These are phyloP conservation scores for Chaetothyriales sp. DNA, from an alignment of 2,329 filamentous ascomycete species.

Conservation along the genomic window DNA sequence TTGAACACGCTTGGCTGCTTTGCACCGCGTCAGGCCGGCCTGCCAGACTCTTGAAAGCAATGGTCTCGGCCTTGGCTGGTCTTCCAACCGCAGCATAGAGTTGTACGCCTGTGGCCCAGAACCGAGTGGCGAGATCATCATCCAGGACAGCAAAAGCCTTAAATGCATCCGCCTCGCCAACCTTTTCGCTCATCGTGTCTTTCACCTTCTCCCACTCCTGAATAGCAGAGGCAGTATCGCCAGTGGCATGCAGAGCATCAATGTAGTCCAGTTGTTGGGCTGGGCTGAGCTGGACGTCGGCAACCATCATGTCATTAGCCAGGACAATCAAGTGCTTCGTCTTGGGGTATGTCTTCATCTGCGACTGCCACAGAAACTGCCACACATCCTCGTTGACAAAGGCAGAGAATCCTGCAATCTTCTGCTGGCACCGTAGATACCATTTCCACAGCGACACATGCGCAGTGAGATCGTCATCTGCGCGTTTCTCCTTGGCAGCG, in stretches of 20 bases:
- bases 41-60: conserved; percentile 31
- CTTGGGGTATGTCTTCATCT: conserved; percentile 32
- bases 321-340: conserved; percentile 48
- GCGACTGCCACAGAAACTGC: conserved; percentile 51
- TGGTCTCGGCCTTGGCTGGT: conserved; percentile 33
- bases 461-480: conserved; percentile 20
- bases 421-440: conserved; percentile 35
- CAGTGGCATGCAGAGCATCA: conserved; percentile 51
- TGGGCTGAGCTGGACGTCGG: conserved; percentile 39
- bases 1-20: conserved; percentile 17
- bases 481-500: conserved; percentile 18
- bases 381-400: conserved; percentile 47
- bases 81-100: conserved; percentile 35
- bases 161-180: background rate
- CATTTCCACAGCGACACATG: conserved; percentile 32
- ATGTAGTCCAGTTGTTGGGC: conserved; percentile 51
- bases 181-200: background rate
- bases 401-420: conserved; percentile 33
- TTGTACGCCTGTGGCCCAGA: conserved; percentile 35
- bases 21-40: conserved; percentile 13
- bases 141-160: background rate
- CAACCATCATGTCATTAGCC: conserved; percentile 49
- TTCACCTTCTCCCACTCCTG: conserved; percentile 41
- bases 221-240: conserved; percentile 44
- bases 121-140: conserved; percentile 18